phyloP scores from a whole-genome alignment of 2,329 filamentous ascomycete species.

The Ploettnerulaceae sp. region DNA sequence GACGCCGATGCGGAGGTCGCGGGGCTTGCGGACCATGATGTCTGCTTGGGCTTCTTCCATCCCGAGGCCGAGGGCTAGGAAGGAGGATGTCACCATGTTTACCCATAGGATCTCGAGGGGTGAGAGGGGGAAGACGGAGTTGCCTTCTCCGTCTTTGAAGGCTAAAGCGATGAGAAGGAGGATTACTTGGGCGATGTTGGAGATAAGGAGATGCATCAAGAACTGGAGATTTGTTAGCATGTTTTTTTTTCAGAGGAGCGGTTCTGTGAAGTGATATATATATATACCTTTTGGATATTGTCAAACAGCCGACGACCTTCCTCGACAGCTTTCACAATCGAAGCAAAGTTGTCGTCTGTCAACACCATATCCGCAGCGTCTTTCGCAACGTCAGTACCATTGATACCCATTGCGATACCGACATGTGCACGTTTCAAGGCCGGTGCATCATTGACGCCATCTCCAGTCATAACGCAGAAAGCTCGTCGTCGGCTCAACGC shows the following conservation, averaged over 20 bases:
- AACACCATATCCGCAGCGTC: slow-evolving; percentile 91
- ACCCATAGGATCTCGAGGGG: slow-evolving; percentile 74
- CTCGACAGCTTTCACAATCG: slow-evolving; percentile 90
- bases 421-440: slow-evolving; percentile 96
- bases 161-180: slow-evolving; percentile 63
- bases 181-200: slow-evolving; percentile 66
- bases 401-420: slow-evolving; percentile 91
- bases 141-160: slow-evolving; percentile 55
- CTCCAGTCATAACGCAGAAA: slow-evolving; percentile 84
- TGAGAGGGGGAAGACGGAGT: slow-evolving; percentile 65
- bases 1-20: slow-evolving; percentile 53
- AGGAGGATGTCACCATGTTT: slow-evolving; percentile 68
- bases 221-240: slow-evolving; percentile 41
- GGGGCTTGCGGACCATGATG: slow-evolving; percentile 61
- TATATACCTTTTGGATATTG: slow-evolving; percentile 70
- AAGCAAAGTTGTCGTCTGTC: slow-evolving; percentile 83
- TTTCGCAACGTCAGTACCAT: slow-evolving; percentile 95
- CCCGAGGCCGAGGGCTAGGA: slow-evolving; percentile 67
- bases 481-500: slow-evolving; percentile 63
- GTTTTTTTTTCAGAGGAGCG: neutral
- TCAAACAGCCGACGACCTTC: slow-evolving; percentile 99
- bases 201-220: slow-evolving; percentile 60
- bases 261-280: too few species aligned
- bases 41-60: slow-evolving; percentile 65
- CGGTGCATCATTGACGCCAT: slow-evolving; percentile 95